Conservation (phyloP, 148 eudicot species). For the Heliamphora exappendiculata region DNA sequence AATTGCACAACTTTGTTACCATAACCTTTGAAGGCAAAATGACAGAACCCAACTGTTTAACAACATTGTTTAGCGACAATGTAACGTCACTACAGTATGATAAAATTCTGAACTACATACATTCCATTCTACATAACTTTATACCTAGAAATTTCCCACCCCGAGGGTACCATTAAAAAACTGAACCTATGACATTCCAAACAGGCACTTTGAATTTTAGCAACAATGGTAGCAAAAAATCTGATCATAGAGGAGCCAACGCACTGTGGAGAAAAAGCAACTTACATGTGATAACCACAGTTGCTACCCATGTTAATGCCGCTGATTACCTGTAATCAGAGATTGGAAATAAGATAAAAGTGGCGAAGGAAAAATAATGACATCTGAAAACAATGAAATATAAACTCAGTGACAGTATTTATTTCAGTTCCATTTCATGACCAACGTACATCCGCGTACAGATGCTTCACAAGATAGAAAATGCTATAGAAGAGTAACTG, state of each 20-base stretch:
- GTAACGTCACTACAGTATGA: background rate
- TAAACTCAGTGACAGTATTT: background rate
- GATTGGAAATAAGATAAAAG: background rate
- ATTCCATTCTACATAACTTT: background rate
- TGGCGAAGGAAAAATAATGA: background rate
- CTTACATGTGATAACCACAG: slow-evolving; percentile 90
- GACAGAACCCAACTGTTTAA: background rate
- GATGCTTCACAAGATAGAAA: slow-evolving; percentile 4
- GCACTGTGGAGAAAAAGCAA: slow-evolving; percentile 10
- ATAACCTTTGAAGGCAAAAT: background rate
- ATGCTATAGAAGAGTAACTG: background rate
- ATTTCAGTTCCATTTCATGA: background rate
- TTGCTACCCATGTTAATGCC: slow-evolving; percentile 98
- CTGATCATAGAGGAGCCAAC: background rate
- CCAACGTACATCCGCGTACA: background rate
- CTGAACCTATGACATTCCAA: background rate
- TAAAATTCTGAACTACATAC: background rate
- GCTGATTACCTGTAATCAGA: slow-evolving; percentile 68
- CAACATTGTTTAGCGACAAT: background rate
- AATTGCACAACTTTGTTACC: background rate
- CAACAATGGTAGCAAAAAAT: background rate
- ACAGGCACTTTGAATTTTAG: background rate
- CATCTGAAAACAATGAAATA: background rate
- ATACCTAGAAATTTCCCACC: too few relatives aligned
- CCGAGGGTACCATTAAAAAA: too few relatives aligned